phyloP scores from a whole-genome alignment of 371 early-diverging fungal genomes.

The Synchytrium microbalum region DNA sequence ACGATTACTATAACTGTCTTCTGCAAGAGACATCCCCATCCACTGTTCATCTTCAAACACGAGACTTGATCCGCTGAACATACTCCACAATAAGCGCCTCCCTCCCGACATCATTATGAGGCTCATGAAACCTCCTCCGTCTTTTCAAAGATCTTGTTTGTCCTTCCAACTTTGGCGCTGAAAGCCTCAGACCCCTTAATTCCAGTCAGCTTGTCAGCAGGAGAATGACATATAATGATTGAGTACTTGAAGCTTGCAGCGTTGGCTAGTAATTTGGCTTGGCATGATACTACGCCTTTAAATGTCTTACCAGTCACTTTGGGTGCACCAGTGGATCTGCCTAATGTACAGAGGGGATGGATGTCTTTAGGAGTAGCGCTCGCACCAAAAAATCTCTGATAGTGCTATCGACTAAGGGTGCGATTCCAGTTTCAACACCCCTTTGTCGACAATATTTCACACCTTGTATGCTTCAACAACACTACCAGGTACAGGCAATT shows the following conservation, averaged over 20 bases:
- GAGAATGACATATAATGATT: constrained; percentile 17
- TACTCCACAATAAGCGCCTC: constrained; percentile 19
- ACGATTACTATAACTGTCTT: no score
- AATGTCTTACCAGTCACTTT: no score
- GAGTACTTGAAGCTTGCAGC: constrained; percentile 15
- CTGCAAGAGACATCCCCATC: no score
- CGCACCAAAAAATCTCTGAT: no score
- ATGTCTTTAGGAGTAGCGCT: no score
- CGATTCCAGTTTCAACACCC: no score
- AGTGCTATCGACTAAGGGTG: no score
- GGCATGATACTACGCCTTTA: background rate
- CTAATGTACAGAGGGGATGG: no score
- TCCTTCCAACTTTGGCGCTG: constrained; percentile 4
- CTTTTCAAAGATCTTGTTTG: constrained; percentile 17
- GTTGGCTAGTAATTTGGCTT: constrained; percentile 4
- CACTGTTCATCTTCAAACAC: no score
- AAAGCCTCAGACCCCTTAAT: constrained; percentile 9
- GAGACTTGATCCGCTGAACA: constrained; percentile 17
- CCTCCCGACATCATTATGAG: constrained; percentile 17
- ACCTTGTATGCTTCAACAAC: constrained; percentile 8
- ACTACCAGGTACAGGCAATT: no score
- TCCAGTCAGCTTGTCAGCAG: constrained; percentile 15
- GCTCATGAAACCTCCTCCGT: constrained; percentile 13
- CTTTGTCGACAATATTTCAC: background rate
- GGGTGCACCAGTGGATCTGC: no score